phyloP scores from a whole-genome alignment of 2,329 filamentous ascomycete species.

The Cadophora sp. region DNA sequence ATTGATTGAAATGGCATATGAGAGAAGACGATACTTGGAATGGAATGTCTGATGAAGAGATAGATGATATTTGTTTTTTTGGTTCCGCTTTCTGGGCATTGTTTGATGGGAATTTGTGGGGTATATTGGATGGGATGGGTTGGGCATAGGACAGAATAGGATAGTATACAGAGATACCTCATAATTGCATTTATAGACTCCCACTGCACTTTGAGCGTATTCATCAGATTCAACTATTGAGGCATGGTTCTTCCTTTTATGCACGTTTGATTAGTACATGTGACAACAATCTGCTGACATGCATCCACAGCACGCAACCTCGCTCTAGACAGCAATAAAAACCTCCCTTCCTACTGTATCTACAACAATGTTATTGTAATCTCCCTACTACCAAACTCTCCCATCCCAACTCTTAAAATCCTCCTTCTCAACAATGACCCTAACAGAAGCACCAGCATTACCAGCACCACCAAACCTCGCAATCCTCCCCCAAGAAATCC shows the following conservation, averaged over 20 bases:
- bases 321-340: no score
- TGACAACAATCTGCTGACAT: no score
- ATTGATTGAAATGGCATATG: not conserved
- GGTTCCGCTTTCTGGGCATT: not conserved
- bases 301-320: no score
- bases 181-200: slow-evolving; percentile 9
- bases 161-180: slow-evolving; percentile 13
- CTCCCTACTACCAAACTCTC: no score
- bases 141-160: not conserved
- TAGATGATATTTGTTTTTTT: not conserved
- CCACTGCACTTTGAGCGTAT: not conserved
- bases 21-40: not conserved
- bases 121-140: not conserved
- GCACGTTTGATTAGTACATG: not conserved
- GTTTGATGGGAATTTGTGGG: not conserved
- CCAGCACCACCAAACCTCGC: no score
- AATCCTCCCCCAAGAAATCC: no score
- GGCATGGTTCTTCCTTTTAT: not conserved
- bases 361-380: no score
- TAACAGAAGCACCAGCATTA: no score
- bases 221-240: not conserved
- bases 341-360: no score
- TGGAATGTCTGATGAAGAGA: not conserved
- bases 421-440: no score
- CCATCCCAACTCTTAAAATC: no score